Base-by-base conservation (phyloP, 2,329 filamentous ascomycete species). In the Apiospora saccharicola region DNA sequence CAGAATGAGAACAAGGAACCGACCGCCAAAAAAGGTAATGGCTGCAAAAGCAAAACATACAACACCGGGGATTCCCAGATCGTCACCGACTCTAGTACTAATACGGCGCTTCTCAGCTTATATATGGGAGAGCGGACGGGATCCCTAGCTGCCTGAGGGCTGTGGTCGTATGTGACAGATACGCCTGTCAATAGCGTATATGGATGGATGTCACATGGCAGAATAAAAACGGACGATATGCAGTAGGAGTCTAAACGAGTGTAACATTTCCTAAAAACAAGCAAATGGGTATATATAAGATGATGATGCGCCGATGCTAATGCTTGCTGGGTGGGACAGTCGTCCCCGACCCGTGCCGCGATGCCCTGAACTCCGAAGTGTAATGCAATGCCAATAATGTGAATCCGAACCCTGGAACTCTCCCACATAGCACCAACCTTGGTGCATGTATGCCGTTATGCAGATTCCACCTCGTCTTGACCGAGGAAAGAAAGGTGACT, bases 11-110 rank as follows among this genome's bases (percentile, higher is more conserved):
- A 26, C n/a, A 51, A 22, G 10, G 16, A 12, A 2, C 8, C 22
- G 10, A 19, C 7, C 30, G 19, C 10, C 24, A 41, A 41, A 34
- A 64, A 41, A 12, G n/a, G n/a, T n/a, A n/a, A n/a, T n/a, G n/a
- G n/a, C n/a, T n/a, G n/a, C 1, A 1, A n/a, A 12, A n/a, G 10
- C 19, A 41, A 64, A 64, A 64, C 57, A 64, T 64, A 64, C 57
- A 64, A 64, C 57, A 64, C 57, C 57, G 57, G 57, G 57, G 57
- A 64, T 64, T 64, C 57, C 57, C 57, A 70, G 37, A 43, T 30
- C 57, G 57, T 64, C 57, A 64, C 57, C 57, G 57, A 64, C 57
- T 64, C 57, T 64, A 64, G 57, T 64, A 64, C 57, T 64, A 64
- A 64, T 64, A 34, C 57, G 57, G 57, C 57, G 57, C 57, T 64